phyloP scores from a whole-genome alignment of 768 basidiomycete genomes.

The Podaxis sp. region DNA sequence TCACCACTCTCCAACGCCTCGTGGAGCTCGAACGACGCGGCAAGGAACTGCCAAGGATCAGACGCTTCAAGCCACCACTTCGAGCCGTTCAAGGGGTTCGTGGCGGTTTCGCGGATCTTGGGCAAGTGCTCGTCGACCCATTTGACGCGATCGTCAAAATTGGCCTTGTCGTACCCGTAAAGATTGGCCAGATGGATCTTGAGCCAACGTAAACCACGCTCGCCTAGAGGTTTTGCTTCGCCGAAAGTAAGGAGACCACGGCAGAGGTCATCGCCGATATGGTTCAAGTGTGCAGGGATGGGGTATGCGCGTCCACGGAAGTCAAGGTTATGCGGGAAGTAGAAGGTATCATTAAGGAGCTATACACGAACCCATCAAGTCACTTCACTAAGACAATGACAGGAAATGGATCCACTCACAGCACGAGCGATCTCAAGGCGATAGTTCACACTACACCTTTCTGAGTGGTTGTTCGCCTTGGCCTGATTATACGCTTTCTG shows the following conservation, averaged over 20 bases:
- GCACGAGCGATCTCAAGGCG: constrained; percentile 94
- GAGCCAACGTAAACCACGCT: constrained; percentile 86
- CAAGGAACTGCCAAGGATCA: constrained; percentile 97
- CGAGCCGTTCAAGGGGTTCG: constrained; percentile 72
- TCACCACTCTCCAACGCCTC: constrained; percentile 72
- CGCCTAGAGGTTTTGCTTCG: constrained; percentile 74
- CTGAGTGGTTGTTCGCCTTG: constrained; percentile 83
- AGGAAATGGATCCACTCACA: constrained; percentile 39
- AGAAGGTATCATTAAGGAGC: constrained; percentile 87
- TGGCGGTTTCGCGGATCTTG: constrained; percentile 79
- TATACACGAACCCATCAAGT: constrained; percentile 21
- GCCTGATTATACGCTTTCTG: constrained; percentile 50
- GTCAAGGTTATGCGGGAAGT: constrained; percentile 94
- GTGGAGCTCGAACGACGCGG: constrained; percentile 86
- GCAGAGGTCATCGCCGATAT: constrained; percentile 91
- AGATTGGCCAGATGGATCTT: constrained; percentile 94
- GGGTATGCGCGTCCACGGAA: constrained; percentile 98
- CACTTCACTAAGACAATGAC: not conserved
- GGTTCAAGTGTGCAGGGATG: constrained; percentile 91
- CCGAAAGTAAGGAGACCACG: constrained; percentile 85
- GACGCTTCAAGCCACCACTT: constrained; percentile 90
- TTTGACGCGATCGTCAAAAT: constrained; percentile 84
- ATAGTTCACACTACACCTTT: constrained; percentile 91
- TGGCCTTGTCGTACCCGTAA: constrained; percentile 92
- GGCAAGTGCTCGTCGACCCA: constrained; percentile 72